A percentile compares a stretch with the other conserved stretches of the same genome.
phyloP scores from a whole-genome alignment of 371 early-diverging fungal species.

The Mortierella sp. region DNA sequence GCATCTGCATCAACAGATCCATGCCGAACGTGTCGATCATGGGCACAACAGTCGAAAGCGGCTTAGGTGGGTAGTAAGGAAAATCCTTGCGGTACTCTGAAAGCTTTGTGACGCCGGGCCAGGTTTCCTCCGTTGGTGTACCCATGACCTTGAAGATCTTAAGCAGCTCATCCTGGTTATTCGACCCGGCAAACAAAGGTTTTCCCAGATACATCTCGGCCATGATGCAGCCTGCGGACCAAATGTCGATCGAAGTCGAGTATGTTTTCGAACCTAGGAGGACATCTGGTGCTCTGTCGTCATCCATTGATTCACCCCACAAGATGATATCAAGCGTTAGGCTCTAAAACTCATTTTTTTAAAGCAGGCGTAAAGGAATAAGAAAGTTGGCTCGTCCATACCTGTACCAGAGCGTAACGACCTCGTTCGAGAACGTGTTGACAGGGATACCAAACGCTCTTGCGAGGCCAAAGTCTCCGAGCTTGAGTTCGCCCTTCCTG shows the following conservation, averaged over 20 bases:
- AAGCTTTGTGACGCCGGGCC: conserved; percentile 89
- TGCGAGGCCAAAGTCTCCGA: conserved; percentile 97
- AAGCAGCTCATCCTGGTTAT: conserved; percentile 90
- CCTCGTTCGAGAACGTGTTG: conserved; percentile 97
- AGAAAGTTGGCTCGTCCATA: conserved; percentile 10
- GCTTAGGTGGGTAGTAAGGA: conserved; percentile 76
- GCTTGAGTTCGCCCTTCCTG: conserved; percentile 85
- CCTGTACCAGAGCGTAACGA: conserved; percentile 95
- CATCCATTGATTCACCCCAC: neutral
- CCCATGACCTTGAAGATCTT: conserved; percentile 92
- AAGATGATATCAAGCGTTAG: too few relatives aligned
- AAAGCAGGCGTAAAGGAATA: neutral
- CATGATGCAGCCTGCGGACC: conserved; percentile 99
- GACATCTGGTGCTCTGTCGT: conserved; percentile 93
- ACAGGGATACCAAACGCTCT: conserved; percentile 97
- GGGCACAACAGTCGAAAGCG: conserved; percentile 76
- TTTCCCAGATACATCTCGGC: conserved; percentile 95
- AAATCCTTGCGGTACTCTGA: conserved; percentile 90
- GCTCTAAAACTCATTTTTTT: too few relatives aligned
- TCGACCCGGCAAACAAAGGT: conserved; percentile 96
- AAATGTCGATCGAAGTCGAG: conserved; percentile 98
- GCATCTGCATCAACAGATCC: conserved; percentile 81
- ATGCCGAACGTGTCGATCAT: conserved; percentile 81
- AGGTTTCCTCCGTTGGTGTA: conserved; percentile 86
- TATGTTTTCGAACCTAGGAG: conserved; percentile 96